phyloP scores from a whole-genome alignment of 345 rosid genomes.

The Citrus inodora region DNA sequence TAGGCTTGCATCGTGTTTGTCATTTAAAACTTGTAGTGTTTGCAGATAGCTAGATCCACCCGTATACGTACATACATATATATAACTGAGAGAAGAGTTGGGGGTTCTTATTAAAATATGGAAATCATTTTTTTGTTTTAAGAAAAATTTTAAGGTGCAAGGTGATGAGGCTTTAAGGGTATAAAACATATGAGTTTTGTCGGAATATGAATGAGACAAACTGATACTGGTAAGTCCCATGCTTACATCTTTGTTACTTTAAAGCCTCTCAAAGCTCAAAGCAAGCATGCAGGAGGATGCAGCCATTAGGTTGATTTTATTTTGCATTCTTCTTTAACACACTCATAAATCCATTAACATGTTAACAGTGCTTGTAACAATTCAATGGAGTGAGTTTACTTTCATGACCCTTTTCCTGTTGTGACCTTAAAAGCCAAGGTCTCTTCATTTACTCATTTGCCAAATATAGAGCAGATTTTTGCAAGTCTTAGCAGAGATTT shows the following conservation, averaged over 20 bases:
- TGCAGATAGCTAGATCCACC: constrained; percentile 2
- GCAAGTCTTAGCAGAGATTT: not conserved
- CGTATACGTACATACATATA: not conserved
- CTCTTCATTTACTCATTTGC: constrained; percentile 19
- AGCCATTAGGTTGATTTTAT: no score
- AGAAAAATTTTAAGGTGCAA: not conserved
- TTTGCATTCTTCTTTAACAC: no score
- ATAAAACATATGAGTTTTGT: not conserved
- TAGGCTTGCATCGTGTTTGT: not conserved
- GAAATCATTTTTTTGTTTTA: not conserved
- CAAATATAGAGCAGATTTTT: constrained; percentile 12
- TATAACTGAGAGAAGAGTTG: not conserved
- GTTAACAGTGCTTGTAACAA: not conserved
- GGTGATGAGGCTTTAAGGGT: not conserved
- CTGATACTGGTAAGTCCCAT: not conserved
- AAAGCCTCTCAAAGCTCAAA: not conserved
- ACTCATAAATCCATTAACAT: no score
- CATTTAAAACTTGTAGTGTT: constrained; percentile 17
- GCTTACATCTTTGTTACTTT: not conserved
- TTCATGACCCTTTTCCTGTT: not conserved
- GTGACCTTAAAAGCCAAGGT: not conserved
- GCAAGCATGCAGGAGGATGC: no score
- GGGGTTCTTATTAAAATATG: not conserved
- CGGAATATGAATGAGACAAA: constrained; percentile 19
- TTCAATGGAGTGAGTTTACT: constrained; percentile 2